phyloP scores from a whole-genome alignment of 202 grass and related monocot species.

The Carex arenaria region DNA sequence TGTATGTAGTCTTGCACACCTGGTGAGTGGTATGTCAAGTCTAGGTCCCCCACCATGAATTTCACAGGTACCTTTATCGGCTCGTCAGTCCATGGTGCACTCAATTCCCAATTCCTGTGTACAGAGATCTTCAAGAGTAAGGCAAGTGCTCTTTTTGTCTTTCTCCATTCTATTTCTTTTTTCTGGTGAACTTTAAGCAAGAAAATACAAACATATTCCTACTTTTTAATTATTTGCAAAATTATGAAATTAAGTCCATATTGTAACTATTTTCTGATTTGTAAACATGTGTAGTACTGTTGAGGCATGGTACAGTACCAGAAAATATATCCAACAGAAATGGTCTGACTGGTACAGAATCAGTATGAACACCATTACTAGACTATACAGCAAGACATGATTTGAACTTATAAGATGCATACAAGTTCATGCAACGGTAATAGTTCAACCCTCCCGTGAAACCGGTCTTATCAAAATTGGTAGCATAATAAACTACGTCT shows the following conservation, averaged over 20 bases:
- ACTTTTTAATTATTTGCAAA: not conserved
- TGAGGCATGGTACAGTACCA: not conserved
- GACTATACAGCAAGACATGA: not conserved
- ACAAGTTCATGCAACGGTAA: conserved; percentile 87
- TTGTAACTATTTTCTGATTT: not conserved
- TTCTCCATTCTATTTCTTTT: not conserved
- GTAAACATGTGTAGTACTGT: not conserved
- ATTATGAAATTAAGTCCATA: not conserved
- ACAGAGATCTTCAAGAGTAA: not conserved
- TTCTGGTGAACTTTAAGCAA: not conserved
- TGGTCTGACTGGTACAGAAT: not conserved
- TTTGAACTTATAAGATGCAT: conserved; percentile 21
- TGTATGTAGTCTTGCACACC: conserved; percentile 61
- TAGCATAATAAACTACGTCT: conserved; percentile 62
- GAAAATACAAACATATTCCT: not conserved
- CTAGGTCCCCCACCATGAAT: conserved; percentile 85
- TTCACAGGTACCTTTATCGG: conserved; percentile 62
- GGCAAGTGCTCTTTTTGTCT: not conserved
- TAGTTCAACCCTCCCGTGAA: conserved; percentile 84
- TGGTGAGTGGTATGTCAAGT: conserved; percentile 49
- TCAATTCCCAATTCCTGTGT: conserved; percentile 74
- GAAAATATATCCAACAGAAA: not conserved
- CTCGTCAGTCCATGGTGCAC: conserved; percentile 61
- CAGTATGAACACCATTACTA: not conserved
- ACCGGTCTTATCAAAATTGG: conserved; percentile 65